Conservation (phyloP, 2,329 filamentous ascomycete genomes). For the Hypoxylon sp. region DNA sequence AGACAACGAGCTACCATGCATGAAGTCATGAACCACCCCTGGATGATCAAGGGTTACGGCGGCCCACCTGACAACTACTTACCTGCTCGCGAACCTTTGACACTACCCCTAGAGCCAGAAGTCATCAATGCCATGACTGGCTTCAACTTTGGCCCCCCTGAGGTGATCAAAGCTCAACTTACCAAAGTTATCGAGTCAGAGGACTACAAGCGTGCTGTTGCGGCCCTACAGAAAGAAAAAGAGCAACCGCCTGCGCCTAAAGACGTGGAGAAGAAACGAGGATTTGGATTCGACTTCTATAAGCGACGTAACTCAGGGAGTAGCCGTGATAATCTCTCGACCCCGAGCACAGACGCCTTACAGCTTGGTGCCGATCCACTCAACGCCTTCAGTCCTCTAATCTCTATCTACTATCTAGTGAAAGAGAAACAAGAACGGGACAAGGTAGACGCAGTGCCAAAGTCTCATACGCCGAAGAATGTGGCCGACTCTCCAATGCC, state of each 20-base stretch:
- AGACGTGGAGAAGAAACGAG: slow-evolving; percentile 84
- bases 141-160: slow-evolving; percentile 93
- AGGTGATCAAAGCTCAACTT: slow-evolving; percentile 84
- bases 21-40: slow-evolving; percentile 95
- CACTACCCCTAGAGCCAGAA: slow-evolving; percentile 83
- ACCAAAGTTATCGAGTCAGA: slow-evolving; percentile 91
- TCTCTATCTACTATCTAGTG: slow-evolving; percentile 97
- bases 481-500: slow-evolving; percentile 68
- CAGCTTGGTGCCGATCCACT: slow-evolving; percentile 86
- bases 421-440: slow-evolving; percentile 93
- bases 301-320: slow-evolving; percentile 90
- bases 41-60: slow-evolving; percentile 94
- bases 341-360: slow-evolving; percentile 87
- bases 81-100: slow-evolving; percentile 84
- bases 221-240: slow-evolving; percentile 75
- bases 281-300: slow-evolving; percentile 95
- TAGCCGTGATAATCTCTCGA: slow-evolving; percentile 87
- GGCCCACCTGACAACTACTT: slow-evolving; percentile 90
- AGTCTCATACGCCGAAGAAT: slow-evolving; percentile 53
- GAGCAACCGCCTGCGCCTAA: slow-evolving; percentile 68
- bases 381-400: slow-evolving; percentile 91
- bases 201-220: slow-evolving; percentile 90
- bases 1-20: slow-evolving; percentile 85
- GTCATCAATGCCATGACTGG: slow-evolving; percentile 96
- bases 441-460: slow-evolving; percentile 54